A percentile compares a stretch with the other conserved stretches of the same genome.
Conservation (phyloP, 768 basidiomycete species). For the Amyloporia xantha region DNA sequence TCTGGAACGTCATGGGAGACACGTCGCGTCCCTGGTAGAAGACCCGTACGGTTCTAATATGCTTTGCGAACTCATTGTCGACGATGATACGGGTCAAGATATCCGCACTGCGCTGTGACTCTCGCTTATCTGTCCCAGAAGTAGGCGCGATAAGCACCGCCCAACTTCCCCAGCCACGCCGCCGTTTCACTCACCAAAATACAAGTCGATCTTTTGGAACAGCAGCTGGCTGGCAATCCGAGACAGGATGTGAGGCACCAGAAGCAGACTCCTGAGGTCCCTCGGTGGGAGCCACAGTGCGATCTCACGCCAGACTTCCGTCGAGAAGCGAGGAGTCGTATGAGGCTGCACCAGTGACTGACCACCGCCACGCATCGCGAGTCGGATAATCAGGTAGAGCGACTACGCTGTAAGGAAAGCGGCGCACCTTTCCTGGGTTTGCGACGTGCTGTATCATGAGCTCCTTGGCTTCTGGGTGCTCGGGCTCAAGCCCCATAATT, state of each 20-base stretch:
- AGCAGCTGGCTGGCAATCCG: conserved; percentile 62
- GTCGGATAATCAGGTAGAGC: not conserved
- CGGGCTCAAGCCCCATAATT: conserved; percentile 53
- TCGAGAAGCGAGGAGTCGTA: conserved; percentile 49
- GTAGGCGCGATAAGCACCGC: conserved; percentile 6
- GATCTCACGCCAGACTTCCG: conserved; percentile 69
- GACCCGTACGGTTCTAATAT: conserved; percentile 51
- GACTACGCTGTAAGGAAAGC: not conserved
- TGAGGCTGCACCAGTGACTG: conserved; percentile 31
- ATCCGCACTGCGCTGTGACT: conserved; percentile 63
- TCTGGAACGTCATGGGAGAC: conserved; percentile 56
- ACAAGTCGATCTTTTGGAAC: conserved; percentile 57
- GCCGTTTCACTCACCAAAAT: conserved; percentile 38
- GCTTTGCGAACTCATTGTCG: conserved; percentile 50
- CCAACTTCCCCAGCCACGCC: not conserved
- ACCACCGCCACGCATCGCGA: not conserved
- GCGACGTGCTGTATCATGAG: conserved; percentile 51
- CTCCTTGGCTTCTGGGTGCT: conserved; percentile 61
- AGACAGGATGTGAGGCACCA: conserved; percentile 60
- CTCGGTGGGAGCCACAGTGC: conserved; percentile 53
- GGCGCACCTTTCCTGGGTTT: conserved; percentile 46
- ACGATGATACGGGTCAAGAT: conserved; percentile 62
- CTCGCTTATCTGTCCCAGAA: conserved; percentile 38
- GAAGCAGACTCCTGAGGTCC: conserved; percentile 58
- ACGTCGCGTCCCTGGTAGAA: conserved; percentile 47